Base-by-base conservation (phyloP, 257 asterid genomes). In the Jacaranda mimosifolia region DNA sequence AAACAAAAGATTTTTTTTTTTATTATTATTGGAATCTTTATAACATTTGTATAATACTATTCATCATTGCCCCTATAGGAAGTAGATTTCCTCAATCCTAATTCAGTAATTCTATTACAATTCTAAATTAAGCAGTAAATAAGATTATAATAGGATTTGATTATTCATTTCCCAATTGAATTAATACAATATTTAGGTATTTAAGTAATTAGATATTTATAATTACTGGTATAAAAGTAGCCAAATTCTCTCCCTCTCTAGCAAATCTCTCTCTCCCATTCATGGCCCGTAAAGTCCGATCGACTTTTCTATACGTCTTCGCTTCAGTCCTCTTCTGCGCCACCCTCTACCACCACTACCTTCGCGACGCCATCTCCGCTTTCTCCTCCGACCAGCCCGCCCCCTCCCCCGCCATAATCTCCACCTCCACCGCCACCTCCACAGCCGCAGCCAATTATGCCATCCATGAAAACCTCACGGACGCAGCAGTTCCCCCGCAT, bases 211-310 rank as follows among this genome's bases (percentile, higher is more conserved):
- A 40, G 8, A 4, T 40, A 42, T 5, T 42, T 42, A 42, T 42
- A 5, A 4, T 42, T 5, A 42, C 7, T 5, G 9, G 9, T 42
- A 42, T 5, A 53, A 57, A 55, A 74, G 68, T 62, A 19, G 18
- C 32, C 64, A 42, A 69, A 49, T 38, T 17, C 26, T 7, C 52
- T 36, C 13, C 5, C 46, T 18, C 21, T 15, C 42, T 36, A 56
- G 14, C 17, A 63, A 10, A 14, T 21, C 43, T 13, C 78, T 51
- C 67, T 71, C 46, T 53, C 43, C 60, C 39, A 53, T 55, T 58
- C 39, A 93, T 93, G 97, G 93, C 89, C 79, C 87, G 79, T 1
- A 86, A 88, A 60, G 64, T 86, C 57, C 92, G 96, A 72, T 74
- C 63, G 14, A 73, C 85, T 49, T 86, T 87, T 79, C 62, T 85